Evolutionary conservation across 2,329 filamentous ascomycete genomes (phyloP), one percentile per base, ranked within the genome.

Genomic region (Paecilomyces sp.): DNA sequence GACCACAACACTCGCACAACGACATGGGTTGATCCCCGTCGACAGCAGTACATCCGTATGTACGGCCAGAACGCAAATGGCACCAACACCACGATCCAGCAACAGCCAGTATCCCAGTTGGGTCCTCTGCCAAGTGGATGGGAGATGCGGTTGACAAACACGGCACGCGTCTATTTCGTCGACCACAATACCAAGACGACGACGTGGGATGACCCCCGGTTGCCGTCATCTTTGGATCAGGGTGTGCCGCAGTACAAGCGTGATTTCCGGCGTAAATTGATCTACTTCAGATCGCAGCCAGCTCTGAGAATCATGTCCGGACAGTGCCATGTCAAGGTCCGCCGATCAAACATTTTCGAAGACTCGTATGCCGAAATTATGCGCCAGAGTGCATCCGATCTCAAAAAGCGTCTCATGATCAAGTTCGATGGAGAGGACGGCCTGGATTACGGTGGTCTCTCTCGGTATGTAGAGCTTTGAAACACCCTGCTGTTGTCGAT

Each of bases 101-200:
- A 97, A 73, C 94, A 99, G 77, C 93, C 94, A 0, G 94, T 99
- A 1, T 97, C 94, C 1, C 94, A 99, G 74, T 84, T 99, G 54
- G 94, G 94, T 3, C 94, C 94, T 28, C 78, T 99, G 55, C 94
- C 94, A 2, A 97, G 94, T 70, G 94, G 94, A 2, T 99, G 94
- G 94, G 94, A 99, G 82, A 99, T 99, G 94, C 91, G 94, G 62
- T 86, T 99, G 57, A 99, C 94, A 57, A 97, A 99, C 76, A 99
- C 94, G 13, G 94, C 94, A 30, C 85, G 94, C 61, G 94, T 99
- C 15, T 99, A 99, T 78, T 99, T 99, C 75, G 94, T 99, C 53
- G 94, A 99, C 71, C 94, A 99, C 79, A 99, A 99, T 79, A 99
- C 94, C 53, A 99, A 99, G 82, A 99, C 94, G 0, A 99, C 94